Evolutionary conservation across 495 filamentous ascomycete genomes (phyloP), one percentile per base, ranked within the genome.

Genomic region (Thozetella sp.): DNA sequence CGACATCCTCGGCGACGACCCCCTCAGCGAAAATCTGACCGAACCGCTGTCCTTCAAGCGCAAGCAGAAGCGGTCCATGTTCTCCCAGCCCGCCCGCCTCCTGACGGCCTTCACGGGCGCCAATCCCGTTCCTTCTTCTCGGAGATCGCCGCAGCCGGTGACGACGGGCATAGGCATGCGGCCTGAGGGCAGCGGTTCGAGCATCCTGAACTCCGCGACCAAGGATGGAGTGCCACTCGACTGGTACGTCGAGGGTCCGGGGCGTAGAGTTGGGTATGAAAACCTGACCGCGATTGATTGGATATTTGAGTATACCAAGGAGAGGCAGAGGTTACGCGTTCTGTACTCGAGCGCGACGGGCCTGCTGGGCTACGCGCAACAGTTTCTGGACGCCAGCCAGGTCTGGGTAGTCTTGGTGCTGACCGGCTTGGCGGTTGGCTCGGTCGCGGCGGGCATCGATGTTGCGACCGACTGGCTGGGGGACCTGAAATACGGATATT

Each of bases 301-400:
- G 95, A 98, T 97, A 65, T 98, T 97, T 69, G 95, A 99, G 73
- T 97, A 99, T 71, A 95, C 93, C 23, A 97, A 97, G 72, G 95
- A 99, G 73, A 84, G 95, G 19, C 92, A 97, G 72, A 85, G 95
- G 45, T 83, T 95, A 63, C 83, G 92, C 10, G 78, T 90, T 17
- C 79, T 99, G 11, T 88, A 85, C 54, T 86, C 88, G 2, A 87
- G 80, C 60, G 81, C 89, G 10, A 84, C 86, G 25, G 90, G 92
- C 2, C 56, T 97, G 15, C 60, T 93, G 22, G 93, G 93, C 23
- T 87, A 93, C 68, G 62, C 85, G 25, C 85, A 83, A 51, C 88
- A 88, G 55, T 66, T 95, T 9, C 76, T 90, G 26, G 96, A 99
- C 72, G 87, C 88, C 1, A 91, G 90, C 68, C 92, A 98, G 77